Evolutionary conservation across 345 rosid genomes (phyloP).

Genomic region (Gossypium bickii): DNA sequence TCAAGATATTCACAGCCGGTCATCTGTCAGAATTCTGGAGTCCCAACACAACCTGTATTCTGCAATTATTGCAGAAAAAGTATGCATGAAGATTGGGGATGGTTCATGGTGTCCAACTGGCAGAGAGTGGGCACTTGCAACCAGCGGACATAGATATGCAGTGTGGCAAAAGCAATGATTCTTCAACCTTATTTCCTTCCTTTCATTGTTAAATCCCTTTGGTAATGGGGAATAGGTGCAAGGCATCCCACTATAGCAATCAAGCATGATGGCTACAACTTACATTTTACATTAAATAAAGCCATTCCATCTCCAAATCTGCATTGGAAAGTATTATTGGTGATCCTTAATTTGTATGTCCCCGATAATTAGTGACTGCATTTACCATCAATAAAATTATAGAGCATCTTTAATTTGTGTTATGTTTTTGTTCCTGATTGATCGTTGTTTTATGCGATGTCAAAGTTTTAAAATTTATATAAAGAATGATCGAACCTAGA

Average conservation of each 20-base stretch:
- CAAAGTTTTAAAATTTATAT: too few relatives aligned
- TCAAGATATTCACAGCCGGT: slow-evolving; percentile 64
- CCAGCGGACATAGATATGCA: slow-evolving; percentile 58
- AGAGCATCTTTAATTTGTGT: background rate
- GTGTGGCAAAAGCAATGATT: slow-evolving; percentile 12
- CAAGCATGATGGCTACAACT: background rate
- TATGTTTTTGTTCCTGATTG: background rate
- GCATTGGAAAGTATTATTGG: background rate
- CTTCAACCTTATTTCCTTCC: background rate
- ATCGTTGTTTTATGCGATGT: too few relatives aligned
- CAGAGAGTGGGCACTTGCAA: slow-evolving; percentile 69
- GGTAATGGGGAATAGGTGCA: background rate
- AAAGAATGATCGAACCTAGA: too few relatives aligned
- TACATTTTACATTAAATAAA: slow-evolving; percentile 6
- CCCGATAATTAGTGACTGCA: background rate
- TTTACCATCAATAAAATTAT: background rate
- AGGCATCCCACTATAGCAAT: background rate
- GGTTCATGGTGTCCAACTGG: slow-evolving; percentile 90
- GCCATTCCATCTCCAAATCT: background rate
- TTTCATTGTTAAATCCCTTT: background rate
- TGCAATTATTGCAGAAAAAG: slow-evolving; percentile 56
- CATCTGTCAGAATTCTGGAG: slow-evolving; percentile 53
- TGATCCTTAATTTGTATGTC: slow-evolving; percentile 1
- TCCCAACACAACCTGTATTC: slow-evolving; percentile 51
- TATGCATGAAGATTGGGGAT: slow-evolving; percentile 64